Evolutionary conservation across 129 eudicot genomes (phyloP).

Genomic region (Gnaphalium uliginosum): DNA sequence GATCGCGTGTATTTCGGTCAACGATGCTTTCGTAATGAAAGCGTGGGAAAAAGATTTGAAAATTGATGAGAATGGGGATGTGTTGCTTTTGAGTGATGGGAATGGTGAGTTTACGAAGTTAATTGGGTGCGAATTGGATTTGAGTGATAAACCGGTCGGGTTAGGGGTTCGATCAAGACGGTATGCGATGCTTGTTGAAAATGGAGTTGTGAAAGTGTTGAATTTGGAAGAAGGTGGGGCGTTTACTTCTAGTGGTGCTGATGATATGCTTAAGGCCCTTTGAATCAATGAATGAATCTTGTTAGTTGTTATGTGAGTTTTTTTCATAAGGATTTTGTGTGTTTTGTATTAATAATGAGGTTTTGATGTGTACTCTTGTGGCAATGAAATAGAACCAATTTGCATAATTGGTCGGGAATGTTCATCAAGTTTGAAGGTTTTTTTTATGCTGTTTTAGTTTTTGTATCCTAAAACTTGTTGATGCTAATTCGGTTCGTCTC

Average conservation of each 20-base stretch:
- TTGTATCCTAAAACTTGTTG: neutral
- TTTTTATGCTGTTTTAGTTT: neutral
- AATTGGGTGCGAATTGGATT: conserved; percentile 75
- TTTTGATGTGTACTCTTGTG: neutral
- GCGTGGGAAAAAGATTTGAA: conserved; percentile 71
- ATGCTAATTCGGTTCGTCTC: neutral
- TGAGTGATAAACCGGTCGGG: conserved; percentile 84
- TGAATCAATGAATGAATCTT: conserved; percentile 17
- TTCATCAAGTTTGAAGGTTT: neutral
- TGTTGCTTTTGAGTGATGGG: conserved; percentile 78
- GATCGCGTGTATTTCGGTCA: conserved; percentile 78
- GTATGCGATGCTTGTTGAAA: conserved; percentile 81
- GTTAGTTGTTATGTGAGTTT: no score
- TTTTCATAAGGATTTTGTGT: neutral
- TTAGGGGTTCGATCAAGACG: conserved; percentile 85
- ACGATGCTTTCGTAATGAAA: conserved; percentile 85
- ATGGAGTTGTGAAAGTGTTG: conserved; percentile 81
- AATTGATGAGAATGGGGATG: conserved; percentile 45
- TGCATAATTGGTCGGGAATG: neutral
- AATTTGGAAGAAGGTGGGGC: conserved; percentile 93
- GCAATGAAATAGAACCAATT: neutral
- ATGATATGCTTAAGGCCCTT: conserved; percentile 71
- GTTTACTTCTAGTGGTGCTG: conserved; percentile 82
- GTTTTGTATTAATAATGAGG: neutral
- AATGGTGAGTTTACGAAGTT: conserved; percentile 79